These are phyloP conservation scores for Chalaropsis ovoidea DNA, from an alignment of 2,329 filamentous ascomycete genomes.

Conservation along the genomic window DNA sequence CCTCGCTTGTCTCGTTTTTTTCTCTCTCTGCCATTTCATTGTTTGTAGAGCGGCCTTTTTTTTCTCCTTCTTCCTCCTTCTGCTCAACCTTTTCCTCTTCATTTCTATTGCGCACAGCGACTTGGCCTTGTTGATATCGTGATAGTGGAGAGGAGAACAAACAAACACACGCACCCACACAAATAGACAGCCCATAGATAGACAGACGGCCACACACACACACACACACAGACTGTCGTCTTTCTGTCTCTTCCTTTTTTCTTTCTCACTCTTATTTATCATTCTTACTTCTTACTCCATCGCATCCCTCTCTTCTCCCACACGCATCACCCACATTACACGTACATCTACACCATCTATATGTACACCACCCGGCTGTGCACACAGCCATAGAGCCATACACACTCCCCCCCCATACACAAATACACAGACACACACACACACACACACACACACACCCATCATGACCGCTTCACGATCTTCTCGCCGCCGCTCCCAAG, in stretches of 20 bases:
- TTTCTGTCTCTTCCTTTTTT: neutral
- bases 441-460: neutral
- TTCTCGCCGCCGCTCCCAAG: constrained; percentile 16
- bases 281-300: constrained; percentile 14
- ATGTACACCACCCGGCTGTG: constrained; percentile 18
- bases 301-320: constrained; percentile 5
- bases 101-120: neutral
- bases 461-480: constrained; percentile 16
- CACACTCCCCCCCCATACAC: neutral
- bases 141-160: neutral
- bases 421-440: neutral
- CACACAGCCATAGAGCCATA: neutral
- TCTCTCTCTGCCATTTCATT: no score
- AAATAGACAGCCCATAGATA: neutral
- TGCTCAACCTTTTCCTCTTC: constrained; percentile 9
- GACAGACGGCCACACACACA: no score
- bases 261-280: constrained; percentile 18
- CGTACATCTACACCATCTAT: no score
- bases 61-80: neutral
- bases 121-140: constrained; percentile 1
- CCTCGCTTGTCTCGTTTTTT: no score
- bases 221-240: neutral
- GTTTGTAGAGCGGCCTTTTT: no score
- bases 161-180: neutral
- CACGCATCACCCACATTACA: neutral